Conservation (phyloP, 257 asterid genomes). For the Thymus mandschuricus region DNA sequence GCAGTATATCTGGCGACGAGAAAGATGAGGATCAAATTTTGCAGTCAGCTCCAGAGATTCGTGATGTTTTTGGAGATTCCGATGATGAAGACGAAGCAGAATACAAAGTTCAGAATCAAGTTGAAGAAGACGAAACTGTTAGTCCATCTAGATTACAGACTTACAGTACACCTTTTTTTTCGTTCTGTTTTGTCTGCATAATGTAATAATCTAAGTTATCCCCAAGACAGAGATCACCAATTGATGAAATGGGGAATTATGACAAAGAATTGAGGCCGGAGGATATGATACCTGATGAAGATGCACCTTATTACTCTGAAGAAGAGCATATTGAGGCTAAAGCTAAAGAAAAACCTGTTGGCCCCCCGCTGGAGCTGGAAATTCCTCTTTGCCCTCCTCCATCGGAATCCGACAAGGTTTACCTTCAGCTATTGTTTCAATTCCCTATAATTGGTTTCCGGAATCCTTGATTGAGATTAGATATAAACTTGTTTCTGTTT, state of each 20-base stretch:
- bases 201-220: conserved; percentile 20
- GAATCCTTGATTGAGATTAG: background rate
- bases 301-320: conserved; percentile 83
- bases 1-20: conserved; percentile 52
- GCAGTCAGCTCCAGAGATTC: conserved; percentile 60
- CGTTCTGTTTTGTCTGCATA: background rate
- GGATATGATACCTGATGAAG: conserved; percentile 90
- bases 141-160: conserved; percentile 11
- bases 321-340: conserved; percentile 76
- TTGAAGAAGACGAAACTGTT: conserved; percentile 50
- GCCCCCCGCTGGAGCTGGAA: conserved; percentile 96
- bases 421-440: conserved; percentile 21
- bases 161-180: background rate
- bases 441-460: background rate
- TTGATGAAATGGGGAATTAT: conserved; percentile 68
- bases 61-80: conserved; percentile 78
- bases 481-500: background rate
- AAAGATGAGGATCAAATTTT: conserved; percentile 46
- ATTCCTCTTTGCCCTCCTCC: conserved; percentile 86
- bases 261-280: conserved; percentile 77
- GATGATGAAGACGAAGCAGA: conserved; percentile 66
- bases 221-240: conserved; percentile 63
- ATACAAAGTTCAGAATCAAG: conserved; percentile 50
- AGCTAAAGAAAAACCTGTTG: conserved; percentile 82
- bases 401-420: conserved; percentile 75